Base-by-base conservation (phyloP, 805 yeast species). In the Candida railenensis region DNA sequence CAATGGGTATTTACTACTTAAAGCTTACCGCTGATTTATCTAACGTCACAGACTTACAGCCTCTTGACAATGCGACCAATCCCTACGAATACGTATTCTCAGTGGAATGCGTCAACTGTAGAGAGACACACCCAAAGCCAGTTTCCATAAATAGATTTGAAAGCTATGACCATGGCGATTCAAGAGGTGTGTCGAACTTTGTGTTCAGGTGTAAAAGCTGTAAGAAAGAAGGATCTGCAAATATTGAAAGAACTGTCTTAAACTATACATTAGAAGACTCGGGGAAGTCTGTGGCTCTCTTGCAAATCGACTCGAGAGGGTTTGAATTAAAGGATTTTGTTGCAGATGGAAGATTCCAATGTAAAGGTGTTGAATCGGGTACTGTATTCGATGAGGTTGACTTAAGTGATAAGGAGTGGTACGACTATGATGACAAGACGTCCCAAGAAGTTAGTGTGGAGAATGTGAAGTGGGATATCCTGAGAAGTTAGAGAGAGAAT, bases 361-460 rank as follows among this genome's bases (percentile, higher is more conserved):
- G 86, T 46, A 67, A 59, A 36, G 87, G 87, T 11, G 72, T 66
- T 4, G 82, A 78, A 12, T 62, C 79, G 2, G 63, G 67, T 11
- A 72, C 85, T 8, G 64, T 61, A 44, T 88, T 87, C 57, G 58
- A 59, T 4, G 88, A 86, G 22, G 77, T 89, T 21, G 94, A 86
- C 46, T 69, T 90, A 22, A 78, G 74, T 33, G 96, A 88, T 21
- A 82, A 80, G 44, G 98, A 94, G 61, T 91, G 96, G 91, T 94
- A 84, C 61, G 99, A 94, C 57, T 94, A 91, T 60, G 98, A 94
- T 62, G 98, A 94, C 47, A 80, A 82, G 53, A 83, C 86, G 5
- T 79, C 81, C 11, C 79, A 72, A 37, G 97, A 92, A 64, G 97
- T 90, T 16, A 81, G 91, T 19, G 77, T 94, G 14, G 82, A 87